Percentiles rank a stretch among this genome's conserved stretches.
These are phyloP conservation scores for Endotrypanum monterogeii DNA, from an alignment of 208 protist species.

Conservation along the genomic window DNA sequence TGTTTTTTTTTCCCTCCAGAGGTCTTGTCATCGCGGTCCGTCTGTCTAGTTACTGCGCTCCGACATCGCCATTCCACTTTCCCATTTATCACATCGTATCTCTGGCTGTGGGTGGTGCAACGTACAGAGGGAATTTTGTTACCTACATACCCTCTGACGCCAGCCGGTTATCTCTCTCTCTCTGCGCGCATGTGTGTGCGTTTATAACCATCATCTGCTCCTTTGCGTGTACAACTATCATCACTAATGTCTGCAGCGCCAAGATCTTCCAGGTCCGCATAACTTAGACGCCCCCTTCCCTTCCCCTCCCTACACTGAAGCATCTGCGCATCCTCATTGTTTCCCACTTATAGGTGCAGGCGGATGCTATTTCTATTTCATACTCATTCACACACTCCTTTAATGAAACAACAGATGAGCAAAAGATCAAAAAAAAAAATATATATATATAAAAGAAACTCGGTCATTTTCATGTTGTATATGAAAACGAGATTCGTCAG, in stretches of 20 bases:
- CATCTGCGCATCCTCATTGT: background rate
- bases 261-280: background rate
- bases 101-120: background rate
- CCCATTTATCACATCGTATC: background rate
- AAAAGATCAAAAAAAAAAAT: background rate
- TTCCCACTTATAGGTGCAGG: background rate
- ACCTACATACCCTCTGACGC: background rate
- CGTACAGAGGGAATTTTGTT: background rate
- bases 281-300: background rate
- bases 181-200: too few species aligned
- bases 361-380: background rate
- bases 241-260: background rate
- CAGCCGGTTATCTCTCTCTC: background rate
- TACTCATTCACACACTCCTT: background rate
- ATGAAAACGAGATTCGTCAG: too few species aligned
- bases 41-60: background rate
- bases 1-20: background rate
- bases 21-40: background rate
- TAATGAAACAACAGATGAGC: background rate
- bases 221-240: background rate
- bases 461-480: too few species aligned
- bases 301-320: background rate
- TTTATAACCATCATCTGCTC: background rate
- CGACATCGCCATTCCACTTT: background rate
- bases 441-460: background rate